phyloP scores from a whole-genome alignment of 176 grass and related monocot species.

The Thinopyrum elongatum region DNA sequence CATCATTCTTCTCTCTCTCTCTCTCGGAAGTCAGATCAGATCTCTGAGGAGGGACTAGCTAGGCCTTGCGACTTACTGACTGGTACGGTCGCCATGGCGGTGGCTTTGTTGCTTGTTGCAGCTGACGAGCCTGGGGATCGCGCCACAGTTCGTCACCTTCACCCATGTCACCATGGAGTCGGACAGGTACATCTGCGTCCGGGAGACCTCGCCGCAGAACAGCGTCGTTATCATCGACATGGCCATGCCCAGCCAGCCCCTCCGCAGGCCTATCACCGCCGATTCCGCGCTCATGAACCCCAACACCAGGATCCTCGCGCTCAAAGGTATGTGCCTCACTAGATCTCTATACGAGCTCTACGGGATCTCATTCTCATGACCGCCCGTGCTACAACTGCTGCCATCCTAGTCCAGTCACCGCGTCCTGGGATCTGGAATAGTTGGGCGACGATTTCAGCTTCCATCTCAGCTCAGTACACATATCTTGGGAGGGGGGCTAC shows the following conservation, averaged over 20 bases:
- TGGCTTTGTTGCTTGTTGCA: slow-evolving; percentile 29
- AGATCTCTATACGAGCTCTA: not conserved
- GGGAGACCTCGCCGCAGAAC: slow-evolving; percentile 97
- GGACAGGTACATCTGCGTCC: slow-evolving; percentile 96
- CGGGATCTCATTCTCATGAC: not conserved
- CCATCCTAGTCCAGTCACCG: not conserved
- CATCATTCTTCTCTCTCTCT: not conserved
- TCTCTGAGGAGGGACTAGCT: slow-evolving; percentile 1
- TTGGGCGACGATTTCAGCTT: not conserved
- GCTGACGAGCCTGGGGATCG: slow-evolving; percentile 91
- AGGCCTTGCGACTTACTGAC: not conserved
- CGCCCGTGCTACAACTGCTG: not conserved
- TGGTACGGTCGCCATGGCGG: not conserved
- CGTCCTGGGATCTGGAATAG: not conserved
- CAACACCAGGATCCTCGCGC: slow-evolving; percentile 89
- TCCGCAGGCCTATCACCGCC: slow-evolving; percentile 92
- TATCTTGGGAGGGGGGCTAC: not conserved
- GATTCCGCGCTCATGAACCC: slow-evolving; percentile 99
- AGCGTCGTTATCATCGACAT: slow-evolving; percentile 98
- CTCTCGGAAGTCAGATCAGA: not conserved
- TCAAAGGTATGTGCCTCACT: slow-evolving; percentile 62
- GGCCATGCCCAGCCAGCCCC: slow-evolving; percentile 91
- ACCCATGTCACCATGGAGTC: slow-evolving; percentile 99
- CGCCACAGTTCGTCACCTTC: slow-evolving; percentile 96
- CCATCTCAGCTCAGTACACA: not conserved